phyloP scores from a whole-genome alignment of 106 monocot genomes.

The Chionographis japonica region DNA sequence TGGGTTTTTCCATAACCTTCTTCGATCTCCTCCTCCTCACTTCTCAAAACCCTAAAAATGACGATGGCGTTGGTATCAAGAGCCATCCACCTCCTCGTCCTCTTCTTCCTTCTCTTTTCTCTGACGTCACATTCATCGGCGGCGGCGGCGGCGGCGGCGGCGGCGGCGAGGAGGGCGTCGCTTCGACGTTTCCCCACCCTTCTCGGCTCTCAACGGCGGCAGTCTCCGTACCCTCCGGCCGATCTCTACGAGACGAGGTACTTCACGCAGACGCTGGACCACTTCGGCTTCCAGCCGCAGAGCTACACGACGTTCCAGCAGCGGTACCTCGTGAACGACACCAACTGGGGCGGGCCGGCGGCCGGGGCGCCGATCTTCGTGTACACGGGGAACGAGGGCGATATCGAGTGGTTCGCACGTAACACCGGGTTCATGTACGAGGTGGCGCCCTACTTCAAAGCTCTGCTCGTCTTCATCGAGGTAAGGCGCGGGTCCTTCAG shows the following conservation, averaged over 20 bases:
- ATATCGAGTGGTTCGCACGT: constrained; percentile 6
- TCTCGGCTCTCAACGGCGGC: neutral
- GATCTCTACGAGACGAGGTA: constrained; percentile 5
- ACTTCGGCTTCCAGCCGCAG: constrained; percentile 35
- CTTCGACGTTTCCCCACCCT: neutral
- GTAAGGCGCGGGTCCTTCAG: constrained; percentile 7
- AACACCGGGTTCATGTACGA: constrained; percentile 22
- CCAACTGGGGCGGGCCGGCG: constrained; percentile 36
- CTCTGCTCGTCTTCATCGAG: constrained; percentile 38
- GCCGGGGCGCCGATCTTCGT: constrained; percentile 34
- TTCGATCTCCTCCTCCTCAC: no score
- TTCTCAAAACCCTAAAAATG: no score
- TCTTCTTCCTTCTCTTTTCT: no score
- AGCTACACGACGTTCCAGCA: constrained; percentile 41
- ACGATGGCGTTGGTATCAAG: no score
- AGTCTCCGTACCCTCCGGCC: no score
- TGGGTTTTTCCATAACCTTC: no score
- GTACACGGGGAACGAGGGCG: constrained; percentile 36
- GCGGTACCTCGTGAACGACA: constrained; percentile 27
- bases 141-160: no score
- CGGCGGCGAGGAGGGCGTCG: no score
- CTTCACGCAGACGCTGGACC: constrained; percentile 43
- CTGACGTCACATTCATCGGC: no score
- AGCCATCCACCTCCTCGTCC: no score
- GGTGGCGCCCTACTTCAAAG: constrained; percentile 23